Evolutionary conservation across 768 basidiomycete species (phyloP).

Genomic region (Xerocomus potaroensis): DNA sequence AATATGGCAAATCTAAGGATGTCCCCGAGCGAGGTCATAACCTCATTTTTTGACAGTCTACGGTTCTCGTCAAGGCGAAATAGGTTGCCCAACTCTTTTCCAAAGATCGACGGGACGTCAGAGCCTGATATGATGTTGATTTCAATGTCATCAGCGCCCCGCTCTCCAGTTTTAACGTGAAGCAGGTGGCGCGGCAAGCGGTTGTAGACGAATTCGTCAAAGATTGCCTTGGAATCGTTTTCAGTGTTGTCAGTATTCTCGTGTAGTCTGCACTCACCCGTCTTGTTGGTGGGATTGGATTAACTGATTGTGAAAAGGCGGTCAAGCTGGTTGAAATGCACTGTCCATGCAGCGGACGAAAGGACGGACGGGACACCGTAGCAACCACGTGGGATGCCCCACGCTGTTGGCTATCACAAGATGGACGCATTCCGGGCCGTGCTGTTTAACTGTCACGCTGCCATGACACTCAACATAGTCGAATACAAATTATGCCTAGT

Average conservation of each 20-base stretch:
- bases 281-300: slow-evolving; percentile 5
- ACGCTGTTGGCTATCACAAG: too few species aligned
- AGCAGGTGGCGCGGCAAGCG: slow-evolving; percentile 8
- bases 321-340: too few species aligned
- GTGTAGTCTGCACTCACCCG: slow-evolving; percentile 3
- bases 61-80: slow-evolving; percentile 4
- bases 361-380: too few species aligned
- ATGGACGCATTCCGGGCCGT: too few species aligned
- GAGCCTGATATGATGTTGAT: slow-evolving; percentile 5
- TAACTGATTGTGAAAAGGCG: neutral
- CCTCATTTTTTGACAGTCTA: neutral
- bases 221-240: slow-evolving; percentile 4
- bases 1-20: slow-evolving; percentile 13
- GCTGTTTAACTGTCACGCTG: neutral
- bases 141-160: neutral
- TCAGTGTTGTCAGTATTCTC: neutral
- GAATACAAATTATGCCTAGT: slow-evolving; percentile 5
- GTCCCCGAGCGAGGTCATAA: neutral
- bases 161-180: neutral
- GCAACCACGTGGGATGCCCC: too few species aligned
- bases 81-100: slow-evolving; percentile 1
- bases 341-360: neutral
- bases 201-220: slow-evolving; percentile 14
- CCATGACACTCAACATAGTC: neutral
- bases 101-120: slow-evolving; percentile 5